phyloP scores from a whole-genome alignment of 768 basidiomycete species.

The Lactifluus rugatus region DNA sequence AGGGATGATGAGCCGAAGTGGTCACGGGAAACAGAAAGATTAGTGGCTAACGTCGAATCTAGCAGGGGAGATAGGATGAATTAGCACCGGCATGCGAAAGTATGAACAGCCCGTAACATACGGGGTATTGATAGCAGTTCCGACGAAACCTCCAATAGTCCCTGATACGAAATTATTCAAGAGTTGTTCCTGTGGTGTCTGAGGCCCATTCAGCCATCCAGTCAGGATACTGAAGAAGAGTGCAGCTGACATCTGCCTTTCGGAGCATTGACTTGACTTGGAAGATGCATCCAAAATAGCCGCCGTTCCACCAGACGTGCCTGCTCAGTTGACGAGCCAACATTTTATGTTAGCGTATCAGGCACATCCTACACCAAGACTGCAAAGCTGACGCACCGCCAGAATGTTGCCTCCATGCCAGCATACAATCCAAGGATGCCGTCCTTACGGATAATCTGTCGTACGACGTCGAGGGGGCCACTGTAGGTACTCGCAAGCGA shows the following conservation, averaged over 20 bases:
- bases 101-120: conserved; percentile 28
- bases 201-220: not conserved
- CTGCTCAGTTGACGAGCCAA: conserved; percentile 28
- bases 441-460: conserved; percentile 63
- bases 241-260: conserved; percentile 60
- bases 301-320: conserved; percentile 89
- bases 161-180: conserved; percentile 93
- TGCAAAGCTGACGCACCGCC: conserved; percentile 49
- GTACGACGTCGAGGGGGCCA: conserved; percentile 88
- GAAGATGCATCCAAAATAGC: conserved; percentile 91
- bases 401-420: conserved; percentile 97
- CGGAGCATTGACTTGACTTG: conserved; percentile 74
- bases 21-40: not conserved
- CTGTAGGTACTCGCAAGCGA: conserved; percentile 59
- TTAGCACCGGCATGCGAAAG: not conserved
- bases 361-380: not conserved
- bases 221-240: not conserved
- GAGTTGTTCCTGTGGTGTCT: conserved; percentile 29
- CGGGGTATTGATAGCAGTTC: conserved; percentile 91
- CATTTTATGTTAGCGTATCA: not conserved
- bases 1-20: not conserved
- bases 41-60: conserved; percentile 37
- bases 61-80: not conserved
- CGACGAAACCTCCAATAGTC: conserved; percentile 78
- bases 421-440: conserved; percentile 82